A percentile compares a stretch with the other conserved stretches of the same genome.
Conservation (phyloP, 2,329 filamentous ascomycete genomes). For the Teratosphaeria nubilosa region DNA sequence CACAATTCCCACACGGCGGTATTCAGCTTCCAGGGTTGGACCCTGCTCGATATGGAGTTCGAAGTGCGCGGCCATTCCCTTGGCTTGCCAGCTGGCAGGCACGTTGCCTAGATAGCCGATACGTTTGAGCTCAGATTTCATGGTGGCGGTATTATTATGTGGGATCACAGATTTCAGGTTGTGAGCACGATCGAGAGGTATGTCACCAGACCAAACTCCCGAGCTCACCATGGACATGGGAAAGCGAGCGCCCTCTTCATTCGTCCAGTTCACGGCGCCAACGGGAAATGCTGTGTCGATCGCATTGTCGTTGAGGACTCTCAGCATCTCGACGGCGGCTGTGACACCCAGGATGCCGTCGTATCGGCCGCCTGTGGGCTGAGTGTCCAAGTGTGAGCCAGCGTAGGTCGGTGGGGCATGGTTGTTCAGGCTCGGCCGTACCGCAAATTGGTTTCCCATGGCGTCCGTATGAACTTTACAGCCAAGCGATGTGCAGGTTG, state of each 20-base stretch:
- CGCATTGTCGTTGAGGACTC: conserved; percentile 55
- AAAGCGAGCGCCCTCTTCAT: conserved; percentile 74
- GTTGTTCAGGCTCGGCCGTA: conserved; percentile 52
- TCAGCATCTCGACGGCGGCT: conserved; percentile 63
- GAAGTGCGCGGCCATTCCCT: conserved; percentile 66
- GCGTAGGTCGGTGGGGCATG: conserved; percentile 34
- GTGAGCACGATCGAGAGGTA: conserved; percentile 53
- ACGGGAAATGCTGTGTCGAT: conserved; percentile 61
- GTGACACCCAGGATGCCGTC: conserved; percentile 69
- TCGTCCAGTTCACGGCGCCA: conserved; percentile 71
- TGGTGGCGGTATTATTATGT: conserved; percentile 48
- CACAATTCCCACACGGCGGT: conserved; percentile 58
- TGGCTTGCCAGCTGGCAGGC: conserved; percentile 47
- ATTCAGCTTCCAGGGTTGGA: conserved; percentile 56
- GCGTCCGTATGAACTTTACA: conserved; percentile 60
- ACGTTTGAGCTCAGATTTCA: conserved; percentile 58
- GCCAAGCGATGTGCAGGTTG: conserved; percentile 51
- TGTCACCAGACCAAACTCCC: conserved; percentile 65
- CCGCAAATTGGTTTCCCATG: conserved; percentile 74
- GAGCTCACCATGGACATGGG: conserved; percentile 65
- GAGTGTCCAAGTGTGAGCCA: conserved; percentile 44
- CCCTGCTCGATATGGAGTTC: conserved; percentile 82
- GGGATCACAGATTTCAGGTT: conserved; percentile 49
- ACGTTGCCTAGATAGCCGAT: conserved; percentile 59
- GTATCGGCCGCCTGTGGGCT: conserved; percentile 55